Evolutionary conservation across 2,329 filamentous ascomycete genomes (phyloP).

Genomic region (Colletotrichum sublineola): DNA sequence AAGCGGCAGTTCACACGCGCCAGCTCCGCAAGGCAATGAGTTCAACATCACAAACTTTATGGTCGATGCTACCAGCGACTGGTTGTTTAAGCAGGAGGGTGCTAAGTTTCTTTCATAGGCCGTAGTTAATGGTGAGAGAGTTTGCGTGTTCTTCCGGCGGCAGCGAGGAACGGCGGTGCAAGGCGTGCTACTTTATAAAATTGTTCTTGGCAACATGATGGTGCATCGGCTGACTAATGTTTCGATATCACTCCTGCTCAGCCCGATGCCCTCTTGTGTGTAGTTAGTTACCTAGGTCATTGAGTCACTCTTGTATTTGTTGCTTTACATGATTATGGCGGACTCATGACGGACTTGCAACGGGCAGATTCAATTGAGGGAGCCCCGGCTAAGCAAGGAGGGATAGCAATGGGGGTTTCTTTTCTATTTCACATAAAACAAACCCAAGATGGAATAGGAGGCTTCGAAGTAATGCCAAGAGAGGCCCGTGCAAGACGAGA

Average conservation of each 20-base stretch:
- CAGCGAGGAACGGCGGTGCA: neutral
- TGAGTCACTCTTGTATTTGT: neutral
- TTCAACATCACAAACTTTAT: conserved; percentile 85
- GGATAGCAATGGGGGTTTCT: neutral
- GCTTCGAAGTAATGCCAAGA: neutral
- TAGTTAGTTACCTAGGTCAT: neutral
- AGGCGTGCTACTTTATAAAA: conserved; percentile 11
- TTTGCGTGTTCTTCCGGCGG: neutral
- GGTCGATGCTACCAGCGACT: conserved; percentile 80
- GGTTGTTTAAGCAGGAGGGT: conserved; percentile 73
- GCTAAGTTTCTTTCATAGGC: conserved; percentile 44
- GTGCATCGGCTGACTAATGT: neutral
- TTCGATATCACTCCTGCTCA: neutral
- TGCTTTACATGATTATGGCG: conserved; percentile 8
- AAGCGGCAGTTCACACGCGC: conserved; percentile 48
- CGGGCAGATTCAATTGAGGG: neutral
- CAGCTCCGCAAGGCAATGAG: conserved; percentile 63
- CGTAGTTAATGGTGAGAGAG: neutral
- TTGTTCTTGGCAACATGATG: neutral
- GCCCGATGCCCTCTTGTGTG: neutral
- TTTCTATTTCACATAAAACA: neutral
- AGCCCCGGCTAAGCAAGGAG: neutral
- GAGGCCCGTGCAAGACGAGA: neutral
- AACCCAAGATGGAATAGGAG: neutral
- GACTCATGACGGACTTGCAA: neutral